A percentile compares a stretch with the other conserved stretches of the same genome.
Evolutionary conservation across 2,329 filamentous ascomycete genomes (phyloP).

Genomic region (Xylaria sp.): DNA sequence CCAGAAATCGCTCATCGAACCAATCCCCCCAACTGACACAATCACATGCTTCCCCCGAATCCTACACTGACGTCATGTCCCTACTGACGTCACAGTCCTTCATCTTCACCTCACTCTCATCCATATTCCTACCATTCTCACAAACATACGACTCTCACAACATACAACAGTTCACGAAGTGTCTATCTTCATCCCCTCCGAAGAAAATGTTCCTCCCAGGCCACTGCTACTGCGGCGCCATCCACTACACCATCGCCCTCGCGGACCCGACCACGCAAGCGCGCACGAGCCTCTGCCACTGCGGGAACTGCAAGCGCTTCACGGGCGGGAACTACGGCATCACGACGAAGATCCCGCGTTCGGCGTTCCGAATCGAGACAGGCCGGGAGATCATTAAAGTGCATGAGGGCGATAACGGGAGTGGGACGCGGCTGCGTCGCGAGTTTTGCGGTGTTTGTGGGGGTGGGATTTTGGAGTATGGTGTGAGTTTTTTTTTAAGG

Average conservation of each 20-base stretch:
- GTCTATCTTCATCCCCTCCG: too few relatives aligned
- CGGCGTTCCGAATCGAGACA: slow-evolving; percentile 37
- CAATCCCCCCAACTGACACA: too few relatives aligned
- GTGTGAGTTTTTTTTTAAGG: slow-evolving; percentile 29
- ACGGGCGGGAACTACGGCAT: slow-evolving; percentile 48
- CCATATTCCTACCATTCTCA: too few relatives aligned
- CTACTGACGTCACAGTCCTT: too few relatives aligned
- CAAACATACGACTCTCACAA: too few relatives aligned
- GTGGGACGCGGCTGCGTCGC: slow-evolving; percentile 41
- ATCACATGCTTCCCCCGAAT: too few relatives aligned
- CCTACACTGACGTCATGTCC: too few relatives aligned
- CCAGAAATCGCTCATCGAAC: too few relatives aligned
- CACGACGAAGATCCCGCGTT: slow-evolving; percentile 45
- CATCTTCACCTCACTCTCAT: too few relatives aligned
- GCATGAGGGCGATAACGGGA: slow-evolving; percentile 46
- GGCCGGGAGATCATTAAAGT: slow-evolving; percentile 35
- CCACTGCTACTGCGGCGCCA: slow-evolving; percentile 42
- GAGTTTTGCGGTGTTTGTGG: slow-evolving; percentile 51
- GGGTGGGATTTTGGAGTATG: slow-evolving; percentile 47
- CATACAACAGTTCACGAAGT: too few relatives aligned
- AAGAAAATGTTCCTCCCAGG: slow-evolving; percentile 26
- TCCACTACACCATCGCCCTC: slow-evolving; percentile 43
- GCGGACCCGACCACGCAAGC: slow-evolving; percentile 40
- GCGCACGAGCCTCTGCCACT: slow-evolving; percentile 49
- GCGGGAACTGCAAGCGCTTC: slow-evolving; percentile 49